Conservation (phyloP, 208 protist species). For the Crithidia expoeki region DNA sequence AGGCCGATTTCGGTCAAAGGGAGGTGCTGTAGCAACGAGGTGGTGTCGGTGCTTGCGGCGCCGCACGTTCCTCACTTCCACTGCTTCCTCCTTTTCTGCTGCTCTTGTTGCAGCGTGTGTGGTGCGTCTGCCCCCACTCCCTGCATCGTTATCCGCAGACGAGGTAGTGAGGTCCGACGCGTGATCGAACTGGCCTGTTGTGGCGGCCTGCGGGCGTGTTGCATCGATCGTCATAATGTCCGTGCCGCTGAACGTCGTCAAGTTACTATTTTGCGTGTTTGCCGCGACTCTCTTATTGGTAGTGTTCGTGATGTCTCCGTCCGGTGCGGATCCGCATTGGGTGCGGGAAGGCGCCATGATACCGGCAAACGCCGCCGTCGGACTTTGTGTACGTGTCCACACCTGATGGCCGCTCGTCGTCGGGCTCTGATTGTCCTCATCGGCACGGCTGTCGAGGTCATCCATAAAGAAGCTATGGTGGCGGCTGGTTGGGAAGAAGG, state of each 20-base stretch:
- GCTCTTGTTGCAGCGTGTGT: background rate
- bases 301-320: background rate
- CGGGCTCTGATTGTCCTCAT: background rate
- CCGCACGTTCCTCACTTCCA: background rate
- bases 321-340: background rate
- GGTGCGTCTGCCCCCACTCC: background rate
- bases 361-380: conserved; percentile 1
- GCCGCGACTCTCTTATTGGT: background rate
- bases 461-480: conserved; percentile 45
- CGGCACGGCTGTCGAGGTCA: conserved; percentile 15
- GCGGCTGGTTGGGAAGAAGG: conserved; percentile 37
- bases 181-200: background rate
- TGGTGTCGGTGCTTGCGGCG: conserved; percentile 10
- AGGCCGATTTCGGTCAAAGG: conserved; percentile 15
- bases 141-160: background rate
- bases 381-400: background rate
- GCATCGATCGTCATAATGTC: background rate
- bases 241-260: background rate
- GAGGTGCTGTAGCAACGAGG: conserved; percentile 16
- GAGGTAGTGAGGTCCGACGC: conserved; percentile 1
- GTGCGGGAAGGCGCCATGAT: conserved; percentile 7
- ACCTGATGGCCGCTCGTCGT: background rate
- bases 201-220: background rate
- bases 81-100: background rate
- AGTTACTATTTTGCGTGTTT: background rate